Evolutionary conservation across 2,329 filamentous ascomycete genomes (phyloP), one percentile per base, ranked within the genome.

Genomic region (Aspergillus sp.): DNA sequence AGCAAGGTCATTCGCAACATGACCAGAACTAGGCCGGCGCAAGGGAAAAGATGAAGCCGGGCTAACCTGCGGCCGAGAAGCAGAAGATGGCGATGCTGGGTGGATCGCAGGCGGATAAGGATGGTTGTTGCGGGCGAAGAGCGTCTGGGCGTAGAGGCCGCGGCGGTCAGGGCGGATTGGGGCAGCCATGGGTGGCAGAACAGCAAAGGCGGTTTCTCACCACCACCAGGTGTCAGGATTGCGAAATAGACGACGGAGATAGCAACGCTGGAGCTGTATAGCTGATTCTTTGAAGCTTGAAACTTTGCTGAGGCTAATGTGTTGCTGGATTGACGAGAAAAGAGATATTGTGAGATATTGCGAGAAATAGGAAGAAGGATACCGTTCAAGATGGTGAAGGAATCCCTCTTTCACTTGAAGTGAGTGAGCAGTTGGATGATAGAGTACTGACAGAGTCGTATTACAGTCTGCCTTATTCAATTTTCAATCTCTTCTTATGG

Each of bases 401-500:
- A 19, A 19, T 19, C 19, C 19, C 19, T 19, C 19, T 2, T 19
- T 19, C 19, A 19, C 19, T 19, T 19, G 19, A 19, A 19, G 19
- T 19, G 19, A 19, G 19, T 39, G 26, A 29, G 13, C 28, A 31
- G 7, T n/a, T 8, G 9, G n/a, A 30, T 11, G 7, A 39, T 13
- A 39, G 8, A 10, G 32, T 26, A 27, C 12, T 31, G 9, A 31
- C 9, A 6, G 30, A 31, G 26, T 42, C 11, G 33, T 38, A 19
- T 34, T 32, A 40, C 61, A 96, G 93, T 87, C 93, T 47, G 93
- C 93, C 43, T 85, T 98, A 61, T 96, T 98, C 83, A 97, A 97
- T 74, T 97, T 98, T 76, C 90, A 96, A 70, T 95, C 90, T 46
- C 86, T 97, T 57, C 81, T 98, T 58, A 82, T 97, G 59, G 91